These are phyloP conservation scores for Annulohypoxylon nitens DNA, from an alignment of 495 filamentous ascomycete species.

Conservation along the genomic window DNA sequence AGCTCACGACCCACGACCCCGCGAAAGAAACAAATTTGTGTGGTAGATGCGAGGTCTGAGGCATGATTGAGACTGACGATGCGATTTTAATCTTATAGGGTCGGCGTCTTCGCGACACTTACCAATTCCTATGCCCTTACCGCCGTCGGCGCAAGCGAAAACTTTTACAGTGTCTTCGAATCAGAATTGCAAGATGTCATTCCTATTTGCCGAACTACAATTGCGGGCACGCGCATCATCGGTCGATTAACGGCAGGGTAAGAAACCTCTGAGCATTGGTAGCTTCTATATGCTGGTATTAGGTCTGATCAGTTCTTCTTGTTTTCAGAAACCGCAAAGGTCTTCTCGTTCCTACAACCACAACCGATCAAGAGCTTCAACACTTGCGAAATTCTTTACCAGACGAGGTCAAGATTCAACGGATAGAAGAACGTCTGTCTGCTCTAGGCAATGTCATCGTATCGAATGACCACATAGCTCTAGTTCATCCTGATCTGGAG, in stretches of 20 bases:
- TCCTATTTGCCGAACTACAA: slow-evolving; percentile 97
- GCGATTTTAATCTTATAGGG: slow-evolving; percentile 66
- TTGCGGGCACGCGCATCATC: slow-evolving; percentile 95
- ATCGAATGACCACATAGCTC: slow-evolving; percentile 94
- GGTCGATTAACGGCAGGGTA: slow-evolving; percentile 96
- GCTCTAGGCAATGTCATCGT: slow-evolving; percentile 98
- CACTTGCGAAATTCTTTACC: slow-evolving; percentile 95
- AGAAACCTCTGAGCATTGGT: slow-evolving; percentile 41
- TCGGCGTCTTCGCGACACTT: slow-evolving; percentile 95
- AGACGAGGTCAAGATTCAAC: slow-evolving; percentile 87
- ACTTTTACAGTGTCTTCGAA: slow-evolving; percentile 98
- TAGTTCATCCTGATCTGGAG: slow-evolving; percentile 97
- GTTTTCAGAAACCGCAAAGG: slow-evolving; percentile 88
- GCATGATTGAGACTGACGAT: slow-evolving; percentile 40
- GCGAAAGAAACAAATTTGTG: slow-evolving; percentile 42
- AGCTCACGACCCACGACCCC: slow-evolving; percentile 43
- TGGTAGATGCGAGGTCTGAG: background rate
- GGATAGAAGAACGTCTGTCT: slow-evolving; percentile 96
- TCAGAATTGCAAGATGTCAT: slow-evolving; percentile 97
- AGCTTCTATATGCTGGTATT: background rate
- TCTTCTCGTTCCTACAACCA: slow-evolving; percentile 93
- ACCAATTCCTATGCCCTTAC: slow-evolving; percentile 97
- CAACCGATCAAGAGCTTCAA: slow-evolving; percentile 97
- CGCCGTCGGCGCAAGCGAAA: slow-evolving; percentile 94
- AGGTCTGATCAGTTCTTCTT: slow-evolving; percentile 24